phyloP scores from a whole-genome alignment of 768 basidiomycete genomes.

The Russula sp. region DNA sequence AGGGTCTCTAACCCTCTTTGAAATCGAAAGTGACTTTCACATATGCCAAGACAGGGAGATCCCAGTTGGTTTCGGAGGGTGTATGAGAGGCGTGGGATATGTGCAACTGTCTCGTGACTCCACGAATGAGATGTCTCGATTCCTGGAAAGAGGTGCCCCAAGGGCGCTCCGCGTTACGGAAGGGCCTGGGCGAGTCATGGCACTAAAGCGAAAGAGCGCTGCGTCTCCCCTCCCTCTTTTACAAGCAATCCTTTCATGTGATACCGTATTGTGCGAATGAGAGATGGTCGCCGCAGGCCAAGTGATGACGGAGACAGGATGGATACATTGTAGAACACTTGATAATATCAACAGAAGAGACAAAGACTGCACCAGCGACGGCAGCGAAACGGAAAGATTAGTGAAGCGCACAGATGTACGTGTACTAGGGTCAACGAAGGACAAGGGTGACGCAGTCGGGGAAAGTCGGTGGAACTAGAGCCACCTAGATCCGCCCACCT shows the following conservation, averaged over 20 bases:
- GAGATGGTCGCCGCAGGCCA: background rate
- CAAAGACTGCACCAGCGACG: slow-evolving; percentile 11
- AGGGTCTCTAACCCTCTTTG: background rate
- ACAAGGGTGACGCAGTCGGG: slow-evolving; percentile 7
- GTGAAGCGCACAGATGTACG: slow-evolving; percentile 20
- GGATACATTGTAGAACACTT: slow-evolving; percentile 27
- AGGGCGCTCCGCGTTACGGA: slow-evolving; percentile 16
- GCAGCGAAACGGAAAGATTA: slow-evolving; percentile 14
- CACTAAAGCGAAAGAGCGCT: background rate
- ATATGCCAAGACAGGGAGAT: background rate
- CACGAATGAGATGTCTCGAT: background rate
- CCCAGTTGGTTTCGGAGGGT: background rate
- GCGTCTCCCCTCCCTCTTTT: background rate
- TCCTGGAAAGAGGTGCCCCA: slow-evolving; percentile 13
- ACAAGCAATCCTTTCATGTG: background rate
- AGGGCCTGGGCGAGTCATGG: background rate
- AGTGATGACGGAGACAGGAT: slow-evolving; percentile 12
- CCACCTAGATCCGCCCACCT: slow-evolving; percentile 74
- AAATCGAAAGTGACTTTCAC: background rate
- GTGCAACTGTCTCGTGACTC: slow-evolving; percentile 13
- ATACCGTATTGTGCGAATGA: background rate
- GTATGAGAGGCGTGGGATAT: background rate
- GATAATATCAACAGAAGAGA: slow-evolving; percentile 25
- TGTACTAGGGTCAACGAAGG: slow-evolving; percentile 16
- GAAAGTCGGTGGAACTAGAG: slow-evolving; percentile 26